Base-by-base conservation (phyloP, 106 monocot genomes). In the Acorus calamus region DNA sequence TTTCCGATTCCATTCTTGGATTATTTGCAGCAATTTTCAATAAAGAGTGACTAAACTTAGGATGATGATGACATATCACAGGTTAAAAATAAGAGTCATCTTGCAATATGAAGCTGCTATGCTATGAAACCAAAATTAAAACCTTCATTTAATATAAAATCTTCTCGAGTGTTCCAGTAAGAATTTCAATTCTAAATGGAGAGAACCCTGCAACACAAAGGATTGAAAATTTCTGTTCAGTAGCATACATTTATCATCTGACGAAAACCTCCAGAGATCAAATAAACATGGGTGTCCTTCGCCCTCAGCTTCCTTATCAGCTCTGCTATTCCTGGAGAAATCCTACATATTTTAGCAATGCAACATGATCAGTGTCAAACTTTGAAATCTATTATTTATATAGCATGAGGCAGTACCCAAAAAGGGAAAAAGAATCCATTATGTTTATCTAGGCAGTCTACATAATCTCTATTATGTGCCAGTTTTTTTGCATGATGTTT, bases 211-310 rank as follows among this genome's bases (percentile, higher is more conserved):
- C 28, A 28, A 63, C 3, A 13, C 9, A 7, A 13, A 14, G 8
- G 8, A 60, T 50, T 41, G 6, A 41, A 56, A 44, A 14, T 12
- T 12, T 0, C 56, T 28, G 60, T 51, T 8, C 3, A 65, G 55
- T 6, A 42, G 55, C 52, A 57, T 78, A 91, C 94, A 67, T 98
- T 80, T 72, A 98, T 98, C 96, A 98, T 98, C 66, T 98, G 96
- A 47, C 87, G 87, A 65, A 98, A 98, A 51, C 96, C 96, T 50
- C 96, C 96, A 51, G 96, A 98, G 60, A 98, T 73, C 52, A 98
- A 75, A 75, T 85, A 98, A 1, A 98, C 80, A 65, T 80, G 77
- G 62, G 54, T 77, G 2, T 74, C 67, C 14, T 74, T 78, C 56
- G 67, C 67, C 67, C 76, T 90, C 55, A 96, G 67, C 74, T 91